Conservation (phyloP, 2,329 filamentous ascomycete species). For the Colletotrichum zoysiae region DNA sequence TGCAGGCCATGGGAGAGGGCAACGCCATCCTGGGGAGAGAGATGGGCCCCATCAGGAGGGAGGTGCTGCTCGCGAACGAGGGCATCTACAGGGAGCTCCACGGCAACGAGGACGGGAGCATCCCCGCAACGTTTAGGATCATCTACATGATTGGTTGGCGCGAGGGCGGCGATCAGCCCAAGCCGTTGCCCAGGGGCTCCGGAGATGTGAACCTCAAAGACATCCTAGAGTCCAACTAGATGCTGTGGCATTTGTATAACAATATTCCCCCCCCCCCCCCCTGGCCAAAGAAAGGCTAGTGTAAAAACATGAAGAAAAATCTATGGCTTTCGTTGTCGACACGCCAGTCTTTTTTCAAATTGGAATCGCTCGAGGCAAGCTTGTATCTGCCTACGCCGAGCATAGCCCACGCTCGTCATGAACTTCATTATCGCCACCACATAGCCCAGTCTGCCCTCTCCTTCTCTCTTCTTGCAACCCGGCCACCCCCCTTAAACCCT, state of each 20-base stretch:
- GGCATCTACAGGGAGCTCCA: constrained; percentile 91
- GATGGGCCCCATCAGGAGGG: constrained; percentile 80
- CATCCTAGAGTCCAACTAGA: constrained; percentile 67
- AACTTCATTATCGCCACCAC: constrained; percentile 29
- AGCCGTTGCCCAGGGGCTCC: constrained; percentile 86
- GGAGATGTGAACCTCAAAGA: constrained; percentile 92
- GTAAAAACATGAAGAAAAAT: constrained; percentile 38
- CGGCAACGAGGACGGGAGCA: constrained; percentile 79
- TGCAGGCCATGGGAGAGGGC: constrained; percentile 96
- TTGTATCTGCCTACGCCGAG: constrained; percentile 3
- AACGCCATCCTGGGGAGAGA: constrained; percentile 91
- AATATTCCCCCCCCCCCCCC: too few relatives aligned
- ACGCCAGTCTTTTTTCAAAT: constrained; percentile 28
- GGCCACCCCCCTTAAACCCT: constrained; percentile 72
- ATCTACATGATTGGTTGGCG: constrained; percentile 99
- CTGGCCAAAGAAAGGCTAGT: not conserved
- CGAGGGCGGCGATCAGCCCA: constrained; percentile 80
- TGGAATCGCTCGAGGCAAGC: not conserved
- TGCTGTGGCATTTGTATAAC: constrained; percentile 6
- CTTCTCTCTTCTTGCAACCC: not conserved
- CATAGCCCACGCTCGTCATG: constrained; percentile 35
- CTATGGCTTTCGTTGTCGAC: constrained; percentile 39
- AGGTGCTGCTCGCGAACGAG: constrained; percentile 88
- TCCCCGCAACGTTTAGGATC: constrained; percentile 92
- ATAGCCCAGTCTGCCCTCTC: not conserved